These are phyloP conservation scores for Phialocephala subalpina DNA, from an alignment of 2,329 filamentous ascomycete genomes.

Conservation along the genomic window DNA sequence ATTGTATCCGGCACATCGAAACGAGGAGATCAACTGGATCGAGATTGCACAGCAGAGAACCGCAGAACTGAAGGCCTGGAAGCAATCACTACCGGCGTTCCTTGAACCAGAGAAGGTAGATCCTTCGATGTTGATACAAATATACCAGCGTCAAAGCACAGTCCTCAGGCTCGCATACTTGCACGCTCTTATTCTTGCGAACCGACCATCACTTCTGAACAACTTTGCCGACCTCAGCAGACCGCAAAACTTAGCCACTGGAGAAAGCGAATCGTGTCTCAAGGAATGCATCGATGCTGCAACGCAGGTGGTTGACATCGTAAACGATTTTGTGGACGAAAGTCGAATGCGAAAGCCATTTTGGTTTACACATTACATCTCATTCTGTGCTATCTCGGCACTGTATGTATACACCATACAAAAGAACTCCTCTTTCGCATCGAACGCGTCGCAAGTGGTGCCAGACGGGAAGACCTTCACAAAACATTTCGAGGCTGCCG, in stretches of 20 bases:
- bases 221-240: conserved; percentile 48
- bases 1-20: conserved; percentile 48
- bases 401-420: conserved; percentile 62
- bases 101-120: conserved; percentile 42
- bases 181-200: conserved; percentile 64
- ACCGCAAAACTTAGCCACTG: conserved; percentile 32
- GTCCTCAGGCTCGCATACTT: conserved; percentile 62
- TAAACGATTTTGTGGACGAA: conserved; percentile 51
- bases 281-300: conserved; percentile 57
- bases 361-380: conserved; percentile 58
- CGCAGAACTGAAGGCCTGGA: conserved; percentile 50
- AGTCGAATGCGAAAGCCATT: conserved; percentile 44
- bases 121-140: conserved; percentile 54
- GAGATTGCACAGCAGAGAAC: conserved; percentile 49
- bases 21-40: conserved; percentile 47
- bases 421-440: too few relatives aligned
- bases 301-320: conserved; percentile 51
- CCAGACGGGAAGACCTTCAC: not conserved
- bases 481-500: conserved; percentile 19
- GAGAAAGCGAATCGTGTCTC: conserved; percentile 44
- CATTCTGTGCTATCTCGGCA: conserved; percentile 61
- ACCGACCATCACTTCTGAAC: conserved; percentile 60
- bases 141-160: conserved; percentile 57
- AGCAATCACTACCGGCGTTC: conserved; percentile 48
- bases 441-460: not conserved